Evolutionary conservation across 2,329 filamentous ascomycete genomes (phyloP).

Genomic region (Didymella sp.): DNA sequence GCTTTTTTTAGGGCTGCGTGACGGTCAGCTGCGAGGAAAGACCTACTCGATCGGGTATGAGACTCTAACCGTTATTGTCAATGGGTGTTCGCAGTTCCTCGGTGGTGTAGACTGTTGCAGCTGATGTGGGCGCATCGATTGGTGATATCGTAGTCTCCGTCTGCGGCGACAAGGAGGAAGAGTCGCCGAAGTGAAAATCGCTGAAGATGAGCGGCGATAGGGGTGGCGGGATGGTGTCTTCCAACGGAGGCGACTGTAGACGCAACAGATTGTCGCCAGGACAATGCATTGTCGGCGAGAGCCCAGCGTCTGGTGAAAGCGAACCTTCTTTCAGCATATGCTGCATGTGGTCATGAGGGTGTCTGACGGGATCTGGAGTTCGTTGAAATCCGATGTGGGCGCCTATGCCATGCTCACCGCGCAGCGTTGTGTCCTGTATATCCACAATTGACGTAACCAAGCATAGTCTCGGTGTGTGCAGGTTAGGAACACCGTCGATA

Average conservation of each 20-base stretch:
- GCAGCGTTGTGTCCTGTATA: background rate
- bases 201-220: conserved; percentile 28
- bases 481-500: conserved; percentile 3
- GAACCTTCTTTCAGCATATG: background rate
- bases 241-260: background rate
- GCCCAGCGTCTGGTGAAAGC: background rate
- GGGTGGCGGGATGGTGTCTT: background rate
- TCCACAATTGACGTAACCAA: conserved; percentile 1
- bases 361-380: background rate
- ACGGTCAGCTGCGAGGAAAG: background rate
- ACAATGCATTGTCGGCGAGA: background rate
- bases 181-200: conserved; percentile 24
- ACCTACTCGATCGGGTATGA: background rate
- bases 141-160: conserved; percentile 13
- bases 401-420: background rate
- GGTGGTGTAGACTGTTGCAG: conserved; percentile 15
- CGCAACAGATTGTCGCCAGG: background rate
- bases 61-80: conserved; percentile 8
- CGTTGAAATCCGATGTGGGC: background rate
- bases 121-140: conserved; percentile 27
- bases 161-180: conserved; percentile 19
- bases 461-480: background rate
- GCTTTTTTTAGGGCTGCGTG: conserved; percentile 22
- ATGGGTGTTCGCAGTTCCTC: background rate
- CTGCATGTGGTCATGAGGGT: conserved; percentile 2